A percentile compares a stretch with the other conserved stretches of the same genome.
Evolutionary conservation across 495 filamentous ascomycete species (phyloP).

Genomic region (Tuber microsphaerosporum): DNA sequence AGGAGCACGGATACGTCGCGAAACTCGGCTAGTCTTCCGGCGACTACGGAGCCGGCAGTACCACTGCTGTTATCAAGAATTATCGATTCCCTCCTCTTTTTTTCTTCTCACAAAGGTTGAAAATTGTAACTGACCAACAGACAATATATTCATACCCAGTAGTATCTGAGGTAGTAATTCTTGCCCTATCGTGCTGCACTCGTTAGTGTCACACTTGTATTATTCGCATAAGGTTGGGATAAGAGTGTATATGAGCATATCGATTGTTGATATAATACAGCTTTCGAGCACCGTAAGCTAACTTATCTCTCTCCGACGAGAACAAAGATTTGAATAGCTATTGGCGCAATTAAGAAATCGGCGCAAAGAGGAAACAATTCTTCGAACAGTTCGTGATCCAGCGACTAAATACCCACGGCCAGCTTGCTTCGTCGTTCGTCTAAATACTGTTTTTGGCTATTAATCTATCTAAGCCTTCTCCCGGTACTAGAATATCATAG

Average conservation of each 20-base stretch:
- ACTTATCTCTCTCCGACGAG: not conserved
- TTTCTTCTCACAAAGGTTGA: not conserved
- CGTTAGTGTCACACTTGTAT: not conserved
- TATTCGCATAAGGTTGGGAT: not conserved
- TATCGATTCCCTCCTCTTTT: not conserved
- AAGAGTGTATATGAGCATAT: not conserved
- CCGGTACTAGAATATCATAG: not conserved
- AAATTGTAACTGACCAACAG: conserved; percentile 3
- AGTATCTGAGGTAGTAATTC: not conserved
- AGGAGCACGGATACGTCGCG: conserved; percentile 5
- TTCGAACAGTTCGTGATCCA: not conserved
- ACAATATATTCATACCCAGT: conserved; percentile 11
- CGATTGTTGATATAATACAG: not conserved
- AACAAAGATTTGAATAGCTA: not conserved
- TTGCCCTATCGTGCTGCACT: not conserved
- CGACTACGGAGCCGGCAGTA: conserved; percentile 8
- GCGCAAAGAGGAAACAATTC: not conserved
- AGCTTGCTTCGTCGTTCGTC: not conserved
- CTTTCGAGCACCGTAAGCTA: not conserved
- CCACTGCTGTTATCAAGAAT: not conserved
- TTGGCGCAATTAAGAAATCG: not conserved
- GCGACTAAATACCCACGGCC: not conserved
- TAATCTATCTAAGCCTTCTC: not conserved
- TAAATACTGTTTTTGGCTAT: not conserved
- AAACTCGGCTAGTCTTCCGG: not conserved